Percentiles rank a stretch among this genome's conserved stretches.
These are phyloP conservation scores for Aspergillus calidoustus DNA, from an alignment of 2,329 filamentous ascomycete genomes.

Conservation along the genomic window DNA sequence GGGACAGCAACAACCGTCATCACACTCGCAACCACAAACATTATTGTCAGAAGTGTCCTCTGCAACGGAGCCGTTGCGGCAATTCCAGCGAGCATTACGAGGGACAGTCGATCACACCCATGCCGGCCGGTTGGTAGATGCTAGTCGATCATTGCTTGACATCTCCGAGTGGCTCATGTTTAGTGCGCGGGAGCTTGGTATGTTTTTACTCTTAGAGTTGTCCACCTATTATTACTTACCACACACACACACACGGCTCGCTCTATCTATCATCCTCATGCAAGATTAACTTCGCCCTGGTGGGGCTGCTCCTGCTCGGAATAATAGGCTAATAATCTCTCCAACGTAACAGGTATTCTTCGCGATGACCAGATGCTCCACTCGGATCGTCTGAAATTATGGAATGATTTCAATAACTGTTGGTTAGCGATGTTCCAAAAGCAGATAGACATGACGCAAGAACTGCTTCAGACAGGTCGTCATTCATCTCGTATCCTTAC, in stretches of 20 bases:
- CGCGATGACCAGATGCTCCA: constrained; percentile 80
- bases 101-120: constrained; percentile 74
- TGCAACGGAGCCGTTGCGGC: constrained; percentile 70
- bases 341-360: constrained; percentile 68
- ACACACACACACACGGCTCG: background rate
- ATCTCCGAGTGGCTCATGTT: constrained; percentile 70
- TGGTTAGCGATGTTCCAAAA: constrained; percentile 85
- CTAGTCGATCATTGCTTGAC: constrained; percentile 61
- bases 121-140: constrained; percentile 63
- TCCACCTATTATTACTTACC: constrained; percentile 24
- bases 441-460: constrained; percentile 74
- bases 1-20: constrained; percentile 38
- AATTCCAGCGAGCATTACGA: constrained; percentile 61
- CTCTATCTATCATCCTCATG: background rate
- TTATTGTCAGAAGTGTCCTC: constrained; percentile 53
- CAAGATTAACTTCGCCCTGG: background rate
- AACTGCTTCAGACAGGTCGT: constrained; percentile 63
- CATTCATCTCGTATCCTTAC: constrained; percentile 66
- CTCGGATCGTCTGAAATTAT: constrained; percentile 77
- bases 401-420: constrained; percentile 92
- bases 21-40: constrained; percentile 34
- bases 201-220: constrained; percentile 44
- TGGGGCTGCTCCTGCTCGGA: background rate
- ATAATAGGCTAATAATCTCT: constrained; percentile 1
- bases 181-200: constrained; percentile 70